Conservation (phyloP, 768 basidiomycete species). For the Lactarius tabidus region DNA sequence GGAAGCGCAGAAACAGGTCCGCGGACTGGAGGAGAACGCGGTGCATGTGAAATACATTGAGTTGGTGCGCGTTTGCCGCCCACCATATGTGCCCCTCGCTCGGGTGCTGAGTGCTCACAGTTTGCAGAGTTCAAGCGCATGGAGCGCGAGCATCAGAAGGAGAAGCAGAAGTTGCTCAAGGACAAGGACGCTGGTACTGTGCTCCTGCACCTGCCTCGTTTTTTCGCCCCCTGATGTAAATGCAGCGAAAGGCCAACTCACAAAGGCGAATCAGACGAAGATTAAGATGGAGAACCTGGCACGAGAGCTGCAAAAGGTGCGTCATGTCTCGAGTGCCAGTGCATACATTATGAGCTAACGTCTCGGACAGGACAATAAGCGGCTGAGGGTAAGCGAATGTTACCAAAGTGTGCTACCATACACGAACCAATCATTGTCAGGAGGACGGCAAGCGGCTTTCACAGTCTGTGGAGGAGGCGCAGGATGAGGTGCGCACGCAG, state of each 20-base stretch:
- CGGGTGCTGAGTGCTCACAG: slow-evolving; percentile 37
- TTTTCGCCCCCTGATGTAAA: slow-evolving; percentile 10
- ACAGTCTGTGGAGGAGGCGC: slow-evolving; percentile 79
- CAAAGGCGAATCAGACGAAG: slow-evolving; percentile 85
- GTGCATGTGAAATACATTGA: slow-evolving; percentile 87
- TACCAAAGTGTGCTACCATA: slow-evolving; percentile 30
- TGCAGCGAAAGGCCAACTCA: slow-evolving; percentile 72
- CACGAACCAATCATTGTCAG: slow-evolving; percentile 44
- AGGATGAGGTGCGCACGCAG: slow-evolving; percentile 60
- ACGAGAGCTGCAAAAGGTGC: slow-evolving; percentile 83
- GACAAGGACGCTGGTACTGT: slow-evolving; percentile 84
- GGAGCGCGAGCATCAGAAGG: slow-evolving; percentile 86
- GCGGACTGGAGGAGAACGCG: slow-evolving; percentile 75
- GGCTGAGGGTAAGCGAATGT: slow-evolving; percentile 59
- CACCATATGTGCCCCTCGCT: slow-evolving; percentile 1
- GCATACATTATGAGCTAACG: slow-evolving; percentile 17
- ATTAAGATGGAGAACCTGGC: slow-evolving; percentile 88
- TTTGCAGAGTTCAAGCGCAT: slow-evolving; percentile 85
- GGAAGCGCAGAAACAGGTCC: slow-evolving; percentile 83
- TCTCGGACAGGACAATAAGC: slow-evolving; percentile 73
- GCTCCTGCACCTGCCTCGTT: not conserved
- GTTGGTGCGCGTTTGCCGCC: slow-evolving; percentile 49
- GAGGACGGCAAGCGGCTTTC: slow-evolving; percentile 82
- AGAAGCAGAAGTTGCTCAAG: slow-evolving; percentile 86
- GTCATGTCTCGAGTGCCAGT: not conserved